Base-by-base conservation (phyloP, 2,329 filamentous ascomycete species). In the Pseudogymnoascus sp. region DNA sequence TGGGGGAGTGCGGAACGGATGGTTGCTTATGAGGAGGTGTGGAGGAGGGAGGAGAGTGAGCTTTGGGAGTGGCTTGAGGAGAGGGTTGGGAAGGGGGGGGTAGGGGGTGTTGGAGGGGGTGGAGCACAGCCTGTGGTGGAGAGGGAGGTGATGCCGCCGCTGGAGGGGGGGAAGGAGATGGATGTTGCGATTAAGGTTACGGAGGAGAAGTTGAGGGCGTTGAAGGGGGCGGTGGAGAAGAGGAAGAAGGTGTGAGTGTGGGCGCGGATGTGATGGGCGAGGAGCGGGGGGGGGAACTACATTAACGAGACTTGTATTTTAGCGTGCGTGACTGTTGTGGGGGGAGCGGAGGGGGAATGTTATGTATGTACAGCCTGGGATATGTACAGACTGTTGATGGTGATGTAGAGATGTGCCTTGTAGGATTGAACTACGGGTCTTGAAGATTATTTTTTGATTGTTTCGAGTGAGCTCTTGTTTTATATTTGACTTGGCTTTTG, bases 11-110 rank as follows among this genome's bases (percentile, higher is more conserved):
- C 89, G 0, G 86, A 93, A 63, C 84, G 92, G 5, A 77, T 92
- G 14, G 86, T 88, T 1, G 91, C 90, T 0, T 97, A 97, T 73
- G 93, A 97, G 69, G 90, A 96, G 76, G 89, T 97, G 72, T 99
- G 73, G 69, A 68, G 71, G 61, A 66, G 69, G 62, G 74, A 75
- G 66, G 74, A 74, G 39, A 74, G 72, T 54, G 73, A 75, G 57
- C 65, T 75, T 0, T 75, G 74, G 69, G 66, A 71, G 62, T 73
- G 71, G 74, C 66, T 71, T 3, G 70, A 70, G 60, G 72, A 71
- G 57, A 67, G 71, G 23, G 69, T 72, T 3, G 71, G 69, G 2
- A 65, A 69, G 6, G 64, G 65, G 5, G 67, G 64, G 31, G 73
- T 72, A 66, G 64, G 68, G 4, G 23, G 23, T 26, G 23, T 21